phyloP scores from a whole-genome alignment of 805 yeast genomes.

The Vanderwaltozyma yarrowii region DNA sequence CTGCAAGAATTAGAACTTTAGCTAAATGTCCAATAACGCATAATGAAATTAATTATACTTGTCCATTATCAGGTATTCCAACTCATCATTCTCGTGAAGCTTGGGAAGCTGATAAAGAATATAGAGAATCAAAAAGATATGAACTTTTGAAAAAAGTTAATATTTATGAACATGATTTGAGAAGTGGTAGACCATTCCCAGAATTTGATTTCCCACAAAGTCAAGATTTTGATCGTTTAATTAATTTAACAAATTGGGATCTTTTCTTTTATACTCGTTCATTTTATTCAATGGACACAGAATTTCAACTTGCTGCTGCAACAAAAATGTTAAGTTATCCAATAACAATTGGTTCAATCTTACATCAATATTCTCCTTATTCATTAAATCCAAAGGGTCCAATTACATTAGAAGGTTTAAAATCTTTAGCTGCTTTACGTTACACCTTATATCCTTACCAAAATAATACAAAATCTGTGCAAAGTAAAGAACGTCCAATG shows the following conservation, averaged over 20 bases:
- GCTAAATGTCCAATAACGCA: constrained; percentile 89
- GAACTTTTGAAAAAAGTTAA: constrained; percentile 78
- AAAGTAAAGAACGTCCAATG: constrained; percentile 76
- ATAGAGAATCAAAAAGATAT: constrained; percentile 57
- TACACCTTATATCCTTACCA: constrained; percentile 70
- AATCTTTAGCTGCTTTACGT: constrained; percentile 84
- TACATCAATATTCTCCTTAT: constrained; percentile 84
- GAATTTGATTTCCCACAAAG: constrained; percentile 87
- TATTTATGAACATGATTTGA: constrained; percentile 85
- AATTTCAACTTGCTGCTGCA: constrained; percentile 88
- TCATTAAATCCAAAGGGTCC: constrained; percentile 76
- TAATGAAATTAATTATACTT: constrained; percentile 68
- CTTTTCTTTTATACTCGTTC: constrained; percentile 85
- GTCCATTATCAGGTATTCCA: constrained; percentile 93
- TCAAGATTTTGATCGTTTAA: constrained; percentile 63
- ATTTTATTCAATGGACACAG: constrained; percentile 93
- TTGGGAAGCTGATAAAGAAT: constrained; percentile 71
- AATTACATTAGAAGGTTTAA: constrained; percentile 81
- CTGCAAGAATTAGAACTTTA: constrained; percentile 77
- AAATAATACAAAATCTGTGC: constrained; percentile 29
- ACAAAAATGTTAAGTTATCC: constrained; percentile 94
- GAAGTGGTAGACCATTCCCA: constrained; percentile 90
- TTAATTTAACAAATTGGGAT: constrained; percentile 85
- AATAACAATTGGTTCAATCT: constrained; percentile 69
- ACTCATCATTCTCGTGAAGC: constrained; percentile 88